Percentiles rank a stretch among this genome's conserved stretches.
Conservation (phyloP, 2,329 filamentous ascomycete species). For the Phaeosphaeria sp. region DNA sequence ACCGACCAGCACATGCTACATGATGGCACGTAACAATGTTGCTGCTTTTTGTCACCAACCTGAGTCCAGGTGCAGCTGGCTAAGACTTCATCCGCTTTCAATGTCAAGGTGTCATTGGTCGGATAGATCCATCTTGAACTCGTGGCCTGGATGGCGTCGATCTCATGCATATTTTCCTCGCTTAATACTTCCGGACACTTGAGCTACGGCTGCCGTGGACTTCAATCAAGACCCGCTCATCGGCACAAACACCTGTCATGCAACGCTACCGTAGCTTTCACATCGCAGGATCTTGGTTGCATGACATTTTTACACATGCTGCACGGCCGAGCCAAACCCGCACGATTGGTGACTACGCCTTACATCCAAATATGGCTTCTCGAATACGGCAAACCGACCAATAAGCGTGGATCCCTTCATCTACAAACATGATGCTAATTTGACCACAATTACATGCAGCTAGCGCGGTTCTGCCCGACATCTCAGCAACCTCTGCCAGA, state of each 20-base stretch:
- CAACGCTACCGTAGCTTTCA: constrained; percentile 1
- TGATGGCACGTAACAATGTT: not conserved
- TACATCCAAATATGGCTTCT: not conserved
- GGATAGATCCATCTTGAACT: not conserved
- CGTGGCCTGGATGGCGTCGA: not conserved
- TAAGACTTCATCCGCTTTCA: not conserved
- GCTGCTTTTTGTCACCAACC: not conserved
- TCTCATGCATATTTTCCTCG: not conserved
- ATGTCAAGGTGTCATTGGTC: not conserved
- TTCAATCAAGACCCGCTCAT: not conserved
- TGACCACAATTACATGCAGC: not conserved
- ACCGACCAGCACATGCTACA: not conserved
- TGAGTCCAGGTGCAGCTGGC: not conserved
- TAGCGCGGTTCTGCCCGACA: not conserved
- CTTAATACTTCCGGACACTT: not conserved
- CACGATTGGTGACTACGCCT: not conserved
- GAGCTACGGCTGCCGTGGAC: not conserved
- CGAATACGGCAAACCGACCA: not conserved
- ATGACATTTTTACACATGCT: not conserved
- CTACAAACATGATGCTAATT: not conserved
- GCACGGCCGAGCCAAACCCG: constrained; percentile 1
- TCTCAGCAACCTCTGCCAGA: not conserved
- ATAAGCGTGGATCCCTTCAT: not conserved
- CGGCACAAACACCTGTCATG: not conserved
- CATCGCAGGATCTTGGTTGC: constrained; percentile 4